Conservation (phyloP, 768 basidiomycete genomes). For the Aureoboletus auriporus region DNA sequence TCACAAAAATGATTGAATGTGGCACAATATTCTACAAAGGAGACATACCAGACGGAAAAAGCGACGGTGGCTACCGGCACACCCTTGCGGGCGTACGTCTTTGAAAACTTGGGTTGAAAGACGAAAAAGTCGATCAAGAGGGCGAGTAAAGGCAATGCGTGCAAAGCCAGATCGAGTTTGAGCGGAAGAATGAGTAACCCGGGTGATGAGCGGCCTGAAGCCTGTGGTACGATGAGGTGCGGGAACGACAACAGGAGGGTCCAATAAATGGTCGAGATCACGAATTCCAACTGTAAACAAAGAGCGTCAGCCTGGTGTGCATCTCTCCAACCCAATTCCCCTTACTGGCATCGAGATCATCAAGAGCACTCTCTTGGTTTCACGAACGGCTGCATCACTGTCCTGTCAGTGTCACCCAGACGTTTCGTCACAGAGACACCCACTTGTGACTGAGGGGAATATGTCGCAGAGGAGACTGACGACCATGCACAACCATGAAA, state of each 20-base stretch:
- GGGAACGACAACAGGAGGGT: constrained; percentile 53
- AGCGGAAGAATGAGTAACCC: constrained; percentile 43
- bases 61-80: constrained; percentile 16
- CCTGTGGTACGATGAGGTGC: constrained; percentile 43
- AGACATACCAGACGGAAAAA: constrained; percentile 47
- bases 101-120: constrained; percentile 55
- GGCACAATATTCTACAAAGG: constrained; percentile 68
- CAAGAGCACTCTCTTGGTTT: constrained; percentile 54
- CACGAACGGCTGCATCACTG: constrained; percentile 17
- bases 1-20: constrained; percentile 57
- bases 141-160: constrained; percentile 55
- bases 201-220: constrained; percentile 1
- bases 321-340: neutral
- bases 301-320: neutral
- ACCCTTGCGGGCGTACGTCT: constrained; percentile 3
- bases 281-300: constrained; percentile 35
- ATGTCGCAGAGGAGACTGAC: constrained; percentile 39
- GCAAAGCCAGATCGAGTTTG: constrained; percentile 58
- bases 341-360: constrained; percentile 65
- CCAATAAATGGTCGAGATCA: constrained; percentile 68
- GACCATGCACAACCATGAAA: constrained; percentile 40
- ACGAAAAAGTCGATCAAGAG: constrained; percentile 66
- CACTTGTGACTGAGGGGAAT: constrained; percentile 34
- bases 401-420: neutral
- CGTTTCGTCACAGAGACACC: constrained; percentile 9